These are phyloP conservation scores for Turnera subulata DNA, from an alignment of 345 rosid species.

Conservation along the genomic window DNA sequence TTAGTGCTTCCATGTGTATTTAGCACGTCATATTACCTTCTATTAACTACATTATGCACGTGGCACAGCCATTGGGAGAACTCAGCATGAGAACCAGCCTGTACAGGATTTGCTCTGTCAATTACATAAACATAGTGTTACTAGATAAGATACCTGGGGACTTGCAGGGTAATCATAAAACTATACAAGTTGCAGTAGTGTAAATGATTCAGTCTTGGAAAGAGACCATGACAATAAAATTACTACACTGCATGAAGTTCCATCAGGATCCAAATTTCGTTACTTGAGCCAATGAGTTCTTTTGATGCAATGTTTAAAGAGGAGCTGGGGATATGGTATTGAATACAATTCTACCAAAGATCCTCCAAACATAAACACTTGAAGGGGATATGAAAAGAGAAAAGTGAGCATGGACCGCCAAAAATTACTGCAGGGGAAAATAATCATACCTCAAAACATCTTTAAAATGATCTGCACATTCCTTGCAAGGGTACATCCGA, in stretches of 20 bases:
- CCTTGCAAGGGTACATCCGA: slow-evolving; percentile 89
- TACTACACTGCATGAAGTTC: no score
- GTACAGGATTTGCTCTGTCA: slow-evolving; percentile 74
- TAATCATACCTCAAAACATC: slow-evolving; percentile 68
- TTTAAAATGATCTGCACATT: slow-evolving; percentile 94
- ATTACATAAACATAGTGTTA: slow-evolving; percentile 12
- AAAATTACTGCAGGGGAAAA: neutral
- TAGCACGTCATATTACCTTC: slow-evolving; percentile 50
- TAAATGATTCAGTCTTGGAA: no score
- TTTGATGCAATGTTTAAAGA: no score
- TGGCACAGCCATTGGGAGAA: slow-evolving; percentile 92
- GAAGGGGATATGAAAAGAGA: neutral
- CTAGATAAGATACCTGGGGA: neutral
- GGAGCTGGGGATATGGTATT: no score
- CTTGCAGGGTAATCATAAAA: no score
- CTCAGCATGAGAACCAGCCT: slow-evolving; percentile 71
- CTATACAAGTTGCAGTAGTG: no score
- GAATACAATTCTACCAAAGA: no score
- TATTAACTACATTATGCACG: slow-evolving; percentile 83
- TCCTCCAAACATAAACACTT: neutral
- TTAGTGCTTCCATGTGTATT: neutral
- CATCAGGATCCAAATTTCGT: no score
- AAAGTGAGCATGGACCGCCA: neutral
- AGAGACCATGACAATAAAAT: no score
- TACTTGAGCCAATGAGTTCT: no score